phyloP scores from a whole-genome alignment of 176 grass and related monocot species.

The Oryza meyeriana region DNA sequence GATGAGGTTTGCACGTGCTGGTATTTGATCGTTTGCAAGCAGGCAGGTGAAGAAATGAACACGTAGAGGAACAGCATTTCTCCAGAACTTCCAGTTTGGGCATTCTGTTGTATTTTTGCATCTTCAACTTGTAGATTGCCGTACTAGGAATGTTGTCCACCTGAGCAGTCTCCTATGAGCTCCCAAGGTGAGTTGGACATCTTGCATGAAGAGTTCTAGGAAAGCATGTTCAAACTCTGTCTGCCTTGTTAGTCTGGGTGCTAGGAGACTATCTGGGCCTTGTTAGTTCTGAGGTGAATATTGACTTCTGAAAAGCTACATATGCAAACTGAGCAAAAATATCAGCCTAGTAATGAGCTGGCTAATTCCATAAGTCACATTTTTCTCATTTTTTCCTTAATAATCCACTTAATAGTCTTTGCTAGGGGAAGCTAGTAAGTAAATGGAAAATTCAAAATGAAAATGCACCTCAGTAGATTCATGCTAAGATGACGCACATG shows the following conservation, averaged over 20 bases:
- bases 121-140: background rate
- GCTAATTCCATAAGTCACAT: conserved; percentile 15
- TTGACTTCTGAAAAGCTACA: conserved; percentile 9
- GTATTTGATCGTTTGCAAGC: background rate
- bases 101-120: background rate
- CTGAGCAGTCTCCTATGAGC: background rate
- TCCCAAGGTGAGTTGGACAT: too few relatives aligned
- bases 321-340: conserved; percentile 26
- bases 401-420: too few relatives aligned
- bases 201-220: background rate
- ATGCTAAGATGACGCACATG: conserved; percentile 2
- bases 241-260: background rate
- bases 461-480: conserved; percentile 19
- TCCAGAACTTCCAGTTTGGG: background rate
- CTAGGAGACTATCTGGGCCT: background rate
- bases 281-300: background rate
- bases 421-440: conserved; percentile 26
- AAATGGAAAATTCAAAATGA: conserved; percentile 9
- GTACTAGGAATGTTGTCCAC: background rate
- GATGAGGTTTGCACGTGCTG: background rate
- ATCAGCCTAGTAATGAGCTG: background rate
- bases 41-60: background rate
- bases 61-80: background rate
- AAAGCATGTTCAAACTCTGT: background rate
- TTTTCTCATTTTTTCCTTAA: conserved; percentile 6